Base-by-base conservation (phyloP, 2,329 filamentous ascomycete species). In the Aspergillus intermedius region DNA sequence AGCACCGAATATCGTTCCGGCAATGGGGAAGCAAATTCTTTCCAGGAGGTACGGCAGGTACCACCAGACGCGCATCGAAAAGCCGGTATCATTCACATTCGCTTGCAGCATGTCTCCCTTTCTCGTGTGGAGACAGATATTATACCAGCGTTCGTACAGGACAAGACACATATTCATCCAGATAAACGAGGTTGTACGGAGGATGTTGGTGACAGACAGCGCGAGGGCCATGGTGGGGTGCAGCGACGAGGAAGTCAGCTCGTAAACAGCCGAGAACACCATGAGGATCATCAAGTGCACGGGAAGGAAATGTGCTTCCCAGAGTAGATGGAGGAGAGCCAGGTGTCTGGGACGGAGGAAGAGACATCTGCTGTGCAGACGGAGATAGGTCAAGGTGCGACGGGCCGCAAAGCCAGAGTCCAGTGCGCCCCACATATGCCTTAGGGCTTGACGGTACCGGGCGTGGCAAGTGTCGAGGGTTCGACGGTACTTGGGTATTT, bases 371-470 rank as follows among this genome's bases (percentile, higher is more conserved):
- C 53, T 45, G 28, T 54, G 41, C 25, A 54, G 51, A 8, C 54
- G 53, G 13, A 60, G 39, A 17, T 54, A 56, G 30, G 55, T 47
- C 34, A 74, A 69, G 4, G 77, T 68, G 60, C 80, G 80, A 48
- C 79, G 75, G 50, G 86, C 66, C 9, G 82, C 79, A 57, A 79
- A 87, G 2, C 84, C 84, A 13, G 80, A 82, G 60, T 88, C 84
- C 17, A 87, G 71, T 50, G 82, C 79, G 57, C 84, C 84, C 84
- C 84, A 88, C 84, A 88, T 88, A 68, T 88, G 84, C 53, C 85
- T 78, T 47, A 87, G 68, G 42, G 83, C 84, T 68, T 88, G 85
- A 65, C 81, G 83, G 64, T 87, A 88, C 19, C 85, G 81, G 19
- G 84, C 84, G 34, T 71, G 65, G 57, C 84, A 74, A 52, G 86